These are phyloP conservation scores for Cyathus striatus DNA, from an alignment of 768 basidiomycete species.

Conservation along the genomic window DNA sequence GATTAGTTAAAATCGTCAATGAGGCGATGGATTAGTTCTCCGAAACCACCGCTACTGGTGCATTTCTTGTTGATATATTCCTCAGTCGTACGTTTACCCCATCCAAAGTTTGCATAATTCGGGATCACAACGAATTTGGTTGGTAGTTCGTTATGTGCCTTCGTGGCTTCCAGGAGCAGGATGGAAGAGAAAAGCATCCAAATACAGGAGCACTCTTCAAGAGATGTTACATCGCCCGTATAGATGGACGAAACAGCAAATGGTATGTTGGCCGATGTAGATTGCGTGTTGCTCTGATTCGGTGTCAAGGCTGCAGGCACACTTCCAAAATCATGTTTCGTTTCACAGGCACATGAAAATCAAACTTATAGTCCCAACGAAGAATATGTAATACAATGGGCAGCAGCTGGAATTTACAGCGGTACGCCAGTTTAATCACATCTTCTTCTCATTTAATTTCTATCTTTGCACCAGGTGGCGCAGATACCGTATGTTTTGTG, in stretches of 20 bases:
- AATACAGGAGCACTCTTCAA: not conserved
- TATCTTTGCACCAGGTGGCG: not conserved
- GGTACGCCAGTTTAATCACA: slow-evolving; percentile 9
- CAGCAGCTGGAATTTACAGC: slow-evolving; percentile 25
- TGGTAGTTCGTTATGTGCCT: not conserved
- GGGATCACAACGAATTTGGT: not conserved
- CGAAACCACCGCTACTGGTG: slow-evolving; percentile 10
- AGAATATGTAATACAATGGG: slow-evolving; percentile 7
- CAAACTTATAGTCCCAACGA: slow-evolving; percentile 3
- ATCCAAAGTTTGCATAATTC: too few relatives aligned
- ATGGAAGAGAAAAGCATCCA: not conserved
- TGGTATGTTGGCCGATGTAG: too few relatives aligned
- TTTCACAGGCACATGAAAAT: slow-evolving; percentile 7
- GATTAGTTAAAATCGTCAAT: slow-evolving; percentile 14
- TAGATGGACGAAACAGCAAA: not conserved
- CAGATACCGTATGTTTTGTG: not conserved
- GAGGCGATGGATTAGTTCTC: slow-evolving; percentile 17
- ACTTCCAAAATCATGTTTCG: slow-evolving; percentile 4
- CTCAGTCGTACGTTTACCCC: slow-evolving; percentile 17
- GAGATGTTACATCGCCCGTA: not conserved
- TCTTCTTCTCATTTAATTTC: not conserved
- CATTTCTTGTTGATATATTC: slow-evolving; percentile 22
- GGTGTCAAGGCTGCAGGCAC: too few relatives aligned
- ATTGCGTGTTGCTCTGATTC: not conserved
- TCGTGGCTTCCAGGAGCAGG: not conserved